phyloP scores from a whole-genome alignment of 441 rosid genomes.

The Corymbia calophylla region DNA sequence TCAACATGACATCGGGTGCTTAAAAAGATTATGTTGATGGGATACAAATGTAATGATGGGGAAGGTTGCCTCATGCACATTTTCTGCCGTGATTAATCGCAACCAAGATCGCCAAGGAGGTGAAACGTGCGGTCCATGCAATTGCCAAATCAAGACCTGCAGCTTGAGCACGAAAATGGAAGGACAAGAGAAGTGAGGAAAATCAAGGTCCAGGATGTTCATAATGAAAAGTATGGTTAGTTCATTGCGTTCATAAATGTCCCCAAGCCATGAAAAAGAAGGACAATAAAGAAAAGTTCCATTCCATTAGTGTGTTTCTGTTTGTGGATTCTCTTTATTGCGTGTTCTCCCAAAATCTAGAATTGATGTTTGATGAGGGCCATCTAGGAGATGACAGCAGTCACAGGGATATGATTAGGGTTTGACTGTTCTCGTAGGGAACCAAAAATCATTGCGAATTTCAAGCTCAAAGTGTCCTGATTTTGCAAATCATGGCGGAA shows the following conservation, averaged over 20 bases:
- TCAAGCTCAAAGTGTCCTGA: background rate
- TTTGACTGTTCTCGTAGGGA: background rate
- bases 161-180: background rate
- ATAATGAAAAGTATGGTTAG: background rate
- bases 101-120: background rate
- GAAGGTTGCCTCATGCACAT: background rate
- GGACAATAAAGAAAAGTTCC: background rate
- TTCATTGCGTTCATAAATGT: background rate
- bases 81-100: background rate
- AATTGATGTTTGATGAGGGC: background rate
- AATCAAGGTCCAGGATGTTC: background rate
- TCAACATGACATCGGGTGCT: background rate
- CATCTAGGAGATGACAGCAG: background rate
- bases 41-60: background rate
- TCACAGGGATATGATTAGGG: background rate
- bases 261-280: background rate
- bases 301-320: background rate
- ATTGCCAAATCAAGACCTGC: background rate
- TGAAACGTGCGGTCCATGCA: background rate
- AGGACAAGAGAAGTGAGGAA: background rate
- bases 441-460: background rate
- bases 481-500: background rate
- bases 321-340: background rate
- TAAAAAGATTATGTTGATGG: background rate
- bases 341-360: background rate